Evolutionary conservation across 345 rosid genomes (phyloP).

Genomic region (Populus pruinosa): DNA sequence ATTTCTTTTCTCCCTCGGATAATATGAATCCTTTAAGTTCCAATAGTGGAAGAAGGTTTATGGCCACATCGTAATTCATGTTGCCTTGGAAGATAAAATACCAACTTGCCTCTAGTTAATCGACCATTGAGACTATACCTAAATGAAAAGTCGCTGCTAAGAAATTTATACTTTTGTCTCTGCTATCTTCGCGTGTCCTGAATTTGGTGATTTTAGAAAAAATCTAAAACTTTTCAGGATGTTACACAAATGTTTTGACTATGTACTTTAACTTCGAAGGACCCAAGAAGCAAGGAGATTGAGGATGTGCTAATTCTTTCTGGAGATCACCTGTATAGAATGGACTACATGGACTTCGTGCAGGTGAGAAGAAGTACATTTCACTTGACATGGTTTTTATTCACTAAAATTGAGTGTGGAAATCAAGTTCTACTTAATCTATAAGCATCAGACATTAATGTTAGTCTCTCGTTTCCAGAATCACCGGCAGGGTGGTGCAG

Average conservation of each 20-base stretch:
- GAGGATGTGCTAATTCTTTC: constrained; percentile 91
- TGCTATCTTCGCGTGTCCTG: too few species aligned
- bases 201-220: neutral
- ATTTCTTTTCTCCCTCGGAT: too few species aligned
- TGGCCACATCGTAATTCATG: too few species aligned
- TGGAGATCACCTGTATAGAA: constrained; percentile 89
- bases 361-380: constrained; percentile 42
- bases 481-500: constrained; percentile 90
- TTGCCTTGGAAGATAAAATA: too few species aligned
- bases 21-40: too few species aligned
- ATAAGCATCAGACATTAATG: neutral
- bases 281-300: constrained; percentile 66
- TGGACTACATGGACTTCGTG: constrained; percentile 95
- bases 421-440: neutral
- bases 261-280: constrained; percentile 33
- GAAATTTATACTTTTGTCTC: too few species aligned
- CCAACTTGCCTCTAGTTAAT: too few species aligned
- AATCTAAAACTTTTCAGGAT: neutral
- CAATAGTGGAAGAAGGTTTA: too few species aligned
- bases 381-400: neutral
- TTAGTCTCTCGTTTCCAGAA: constrained; percentile 44
- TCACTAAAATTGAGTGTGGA: neutral
- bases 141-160: too few species aligned
- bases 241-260: neutral
- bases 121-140: too few species aligned